Conservation (phyloP, 257 asterid species). For the Fraxinus pennsylvanica region DNA sequence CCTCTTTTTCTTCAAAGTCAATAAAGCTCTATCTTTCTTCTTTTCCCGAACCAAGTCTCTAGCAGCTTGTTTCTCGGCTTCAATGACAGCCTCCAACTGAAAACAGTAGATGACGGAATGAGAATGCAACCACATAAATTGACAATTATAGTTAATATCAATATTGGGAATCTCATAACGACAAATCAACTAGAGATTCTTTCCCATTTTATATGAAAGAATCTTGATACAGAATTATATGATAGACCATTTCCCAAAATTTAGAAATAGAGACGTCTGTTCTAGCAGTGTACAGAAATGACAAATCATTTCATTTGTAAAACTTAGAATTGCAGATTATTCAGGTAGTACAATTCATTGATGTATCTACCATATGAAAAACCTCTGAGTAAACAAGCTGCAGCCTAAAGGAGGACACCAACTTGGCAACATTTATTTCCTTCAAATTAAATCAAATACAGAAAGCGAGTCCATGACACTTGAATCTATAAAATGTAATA, state of each 20-base stretch:
- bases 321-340: background rate
- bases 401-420: background rate
- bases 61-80: constrained; percentile 93
- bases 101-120: constrained; percentile 25
- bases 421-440: background rate
- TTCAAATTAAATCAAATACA: background rate
- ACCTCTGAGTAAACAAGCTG: background rate
- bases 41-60: constrained; percentile 78
- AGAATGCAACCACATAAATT: background rate
- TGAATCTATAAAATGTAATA: background rate
- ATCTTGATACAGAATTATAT: background rate
- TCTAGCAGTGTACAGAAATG: background rate
- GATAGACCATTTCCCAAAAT: background rate
- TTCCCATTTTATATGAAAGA: background rate
- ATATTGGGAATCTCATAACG: background rate
- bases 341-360: background rate
- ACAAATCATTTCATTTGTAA: background rate
- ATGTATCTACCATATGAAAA: background rate
- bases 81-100: constrained; percentile 81
- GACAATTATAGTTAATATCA: background rate
- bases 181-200: background rate
- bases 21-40: constrained; percentile 84
- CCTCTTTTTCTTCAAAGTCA: constrained; percentile 78
- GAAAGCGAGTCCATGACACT: background rate
- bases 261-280: background rate